These are phyloP conservation scores for Musa beccarii DNA, from an alignment of 176 grass and related monocot genomes.

Conservation along the genomic window DNA sequence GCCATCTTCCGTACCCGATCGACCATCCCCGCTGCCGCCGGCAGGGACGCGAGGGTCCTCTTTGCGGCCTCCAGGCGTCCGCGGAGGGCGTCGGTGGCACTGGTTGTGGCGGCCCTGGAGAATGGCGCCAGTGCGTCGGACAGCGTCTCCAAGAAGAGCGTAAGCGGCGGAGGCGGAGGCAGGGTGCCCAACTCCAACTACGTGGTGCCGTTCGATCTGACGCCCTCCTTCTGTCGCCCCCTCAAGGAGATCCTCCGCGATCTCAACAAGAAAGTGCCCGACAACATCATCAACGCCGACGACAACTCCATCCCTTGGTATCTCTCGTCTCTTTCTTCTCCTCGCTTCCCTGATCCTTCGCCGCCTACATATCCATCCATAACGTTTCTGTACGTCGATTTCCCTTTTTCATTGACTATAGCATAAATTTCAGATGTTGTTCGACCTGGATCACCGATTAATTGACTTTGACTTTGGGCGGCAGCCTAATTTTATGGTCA, in stretches of 20 bases:
- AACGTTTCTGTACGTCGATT: not conserved
- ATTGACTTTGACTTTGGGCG: not conserved
- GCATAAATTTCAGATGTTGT: conserved; percentile 1
- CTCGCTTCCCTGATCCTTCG: not conserved
- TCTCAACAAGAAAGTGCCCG: conserved; percentile 93
- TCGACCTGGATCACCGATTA: not conserved
- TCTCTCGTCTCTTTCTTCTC: not conserved
- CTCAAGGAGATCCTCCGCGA: conserved; percentile 92
- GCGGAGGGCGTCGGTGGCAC: conserved; percentile 9
- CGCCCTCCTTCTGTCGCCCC: conserved; percentile 55
- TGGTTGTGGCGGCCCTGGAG: conserved; percentile 27
- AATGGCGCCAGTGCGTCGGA: conserved; percentile 28
- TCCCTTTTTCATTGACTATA: not conserved
- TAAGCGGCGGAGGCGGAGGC: conserved; percentile 7
- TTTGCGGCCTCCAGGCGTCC: not conserved
- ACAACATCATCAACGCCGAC: conserved; percentile 76
- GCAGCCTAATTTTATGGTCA: not conserved
- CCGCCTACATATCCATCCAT: not conserved
- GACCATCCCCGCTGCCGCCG: not conserved
- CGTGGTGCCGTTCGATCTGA: conserved; percentile 81
- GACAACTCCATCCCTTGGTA: conserved; percentile 70
- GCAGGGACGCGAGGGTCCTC: not conserved
- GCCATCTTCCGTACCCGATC: not conserved
- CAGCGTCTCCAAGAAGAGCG: not conserved
- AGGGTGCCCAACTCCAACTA: conserved; percentile 82